Percentiles rank a stretch among this genome's conserved stretches.
Conservation (phyloP, 768 basidiomycete genomes). For the Lactarius hengduanensis region DNA sequence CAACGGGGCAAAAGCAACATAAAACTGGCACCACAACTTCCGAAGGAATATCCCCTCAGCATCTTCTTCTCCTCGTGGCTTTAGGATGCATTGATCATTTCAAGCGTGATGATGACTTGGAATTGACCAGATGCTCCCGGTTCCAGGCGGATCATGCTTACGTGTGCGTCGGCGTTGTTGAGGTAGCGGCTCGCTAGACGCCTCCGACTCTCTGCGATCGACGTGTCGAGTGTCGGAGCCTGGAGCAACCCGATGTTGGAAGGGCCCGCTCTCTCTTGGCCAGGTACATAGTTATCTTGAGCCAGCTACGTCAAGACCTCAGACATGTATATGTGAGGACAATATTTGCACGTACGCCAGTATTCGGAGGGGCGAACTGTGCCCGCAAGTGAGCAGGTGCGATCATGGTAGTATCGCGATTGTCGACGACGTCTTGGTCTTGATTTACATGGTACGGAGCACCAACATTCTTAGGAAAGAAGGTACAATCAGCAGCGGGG, state of each 20-base stretch:
- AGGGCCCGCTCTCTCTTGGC: background rate
- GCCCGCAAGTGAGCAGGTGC: background rate
- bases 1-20: no score
- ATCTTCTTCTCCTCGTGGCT: no score
- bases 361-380: background rate
- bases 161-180: background rate
- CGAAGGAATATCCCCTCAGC: no score
- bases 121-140: background rate
- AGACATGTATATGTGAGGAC: background rate
- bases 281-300: background rate
- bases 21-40: no score
- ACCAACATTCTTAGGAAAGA: background rate
- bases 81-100: background rate
- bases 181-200: slow-evolving; percentile 8
- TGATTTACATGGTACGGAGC: background rate
- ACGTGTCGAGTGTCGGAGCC: background rate
- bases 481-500: background rate
- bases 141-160: background rate
- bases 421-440: background rate
- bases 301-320: background rate
- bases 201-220: background rate
- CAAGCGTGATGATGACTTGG: slow-evolving; percentile 2
- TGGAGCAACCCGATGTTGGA: background rate
- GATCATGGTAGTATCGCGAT: background rate
- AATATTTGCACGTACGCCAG: background rate